Evolutionary conservation across 2,329 filamentous ascomycete genomes (phyloP).

Genomic region (Phoma sp.): DNA sequence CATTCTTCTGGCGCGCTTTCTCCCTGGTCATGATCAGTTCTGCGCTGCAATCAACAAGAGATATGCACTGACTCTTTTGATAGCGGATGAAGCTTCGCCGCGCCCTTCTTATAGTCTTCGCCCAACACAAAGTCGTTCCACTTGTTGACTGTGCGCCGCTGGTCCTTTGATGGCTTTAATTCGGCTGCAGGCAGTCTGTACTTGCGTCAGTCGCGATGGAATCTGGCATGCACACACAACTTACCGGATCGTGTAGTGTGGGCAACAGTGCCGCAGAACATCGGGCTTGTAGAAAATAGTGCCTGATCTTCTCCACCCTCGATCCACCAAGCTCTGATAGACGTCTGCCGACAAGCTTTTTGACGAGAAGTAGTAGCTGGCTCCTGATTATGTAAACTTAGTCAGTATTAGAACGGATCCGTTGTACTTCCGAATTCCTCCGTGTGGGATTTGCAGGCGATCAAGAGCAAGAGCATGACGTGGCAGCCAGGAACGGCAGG

Average conservation of each 20-base stretch:
- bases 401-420: conserved; percentile 24
- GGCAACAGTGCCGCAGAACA: conserved; percentile 82
- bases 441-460: conserved; percentile 2
- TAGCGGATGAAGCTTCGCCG: conserved; percentile 69
- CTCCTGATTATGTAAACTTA: conserved; percentile 61
- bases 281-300: conserved; percentile 79
- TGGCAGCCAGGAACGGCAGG: conserved; percentile 18
- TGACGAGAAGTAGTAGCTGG: conserved; percentile 74
- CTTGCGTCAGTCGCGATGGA: conserved; percentile 16
- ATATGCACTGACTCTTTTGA: conserved; percentile 62
- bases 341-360: conserved; percentile 68
- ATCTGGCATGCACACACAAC: conserved; percentile 3
- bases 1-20: conserved; percentile 68
- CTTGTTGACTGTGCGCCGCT: conserved; percentile 77
- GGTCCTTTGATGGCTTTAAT: conserved; percentile 73
- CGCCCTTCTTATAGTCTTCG: conserved; percentile 70
- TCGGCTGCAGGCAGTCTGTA: conserved; percentile 68
- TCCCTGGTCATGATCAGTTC: conserved; percentile 47
- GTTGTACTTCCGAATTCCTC: conserved; percentile 20
- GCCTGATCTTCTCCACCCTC: conserved; percentile 73
- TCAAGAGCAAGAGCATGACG: conserved; percentile 15
- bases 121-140: conserved; percentile 78
- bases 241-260: conserved; percentile 80
- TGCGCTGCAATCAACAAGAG: not conserved
- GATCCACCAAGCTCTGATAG: conserved; percentile 76